Evolutionary conservation across 345 rosid genomes (phyloP).

Genomic region (Eucalyptus erythrocorys): DNA sequence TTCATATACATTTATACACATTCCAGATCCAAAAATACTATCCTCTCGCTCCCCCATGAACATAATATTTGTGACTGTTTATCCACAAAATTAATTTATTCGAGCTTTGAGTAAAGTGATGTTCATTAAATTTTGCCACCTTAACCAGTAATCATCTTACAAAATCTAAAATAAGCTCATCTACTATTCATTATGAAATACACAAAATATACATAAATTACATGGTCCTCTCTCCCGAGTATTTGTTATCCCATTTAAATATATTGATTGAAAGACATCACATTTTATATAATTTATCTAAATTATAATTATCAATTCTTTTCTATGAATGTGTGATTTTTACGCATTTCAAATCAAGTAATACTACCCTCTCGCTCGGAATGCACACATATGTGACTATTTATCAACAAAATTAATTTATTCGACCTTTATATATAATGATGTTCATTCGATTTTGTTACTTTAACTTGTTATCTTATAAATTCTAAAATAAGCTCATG

Average conservation of each 20-base stretch:
- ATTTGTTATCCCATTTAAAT: accelerated
- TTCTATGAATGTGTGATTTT: too few species aligned
- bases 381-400: background rate
- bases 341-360: background rate
- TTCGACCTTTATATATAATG: accelerated
- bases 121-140: background rate
- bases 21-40: accelerated
- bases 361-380: accelerated
- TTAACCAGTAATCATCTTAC: background rate
- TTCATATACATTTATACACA: background rate
- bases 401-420: background rate
- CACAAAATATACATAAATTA: background rate
- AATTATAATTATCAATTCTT: too few species aligned
- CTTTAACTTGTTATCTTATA: background rate
- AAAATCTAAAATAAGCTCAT: background rate
- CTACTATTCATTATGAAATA: background rate
- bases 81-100: background rate
- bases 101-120: background rate
- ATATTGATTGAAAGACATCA: too few species aligned
- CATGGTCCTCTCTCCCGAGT: background rate
- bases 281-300: background rate
- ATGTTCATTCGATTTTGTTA: accelerated
- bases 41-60: background rate
- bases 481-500: background rate
- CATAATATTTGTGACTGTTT: accelerated